Evolutionary conservation across 108 stramenopile genomes (phyloP), one percentile per base, ranked within the genome.

Genomic region (Pseudonitzschia multistriata): DNA sequence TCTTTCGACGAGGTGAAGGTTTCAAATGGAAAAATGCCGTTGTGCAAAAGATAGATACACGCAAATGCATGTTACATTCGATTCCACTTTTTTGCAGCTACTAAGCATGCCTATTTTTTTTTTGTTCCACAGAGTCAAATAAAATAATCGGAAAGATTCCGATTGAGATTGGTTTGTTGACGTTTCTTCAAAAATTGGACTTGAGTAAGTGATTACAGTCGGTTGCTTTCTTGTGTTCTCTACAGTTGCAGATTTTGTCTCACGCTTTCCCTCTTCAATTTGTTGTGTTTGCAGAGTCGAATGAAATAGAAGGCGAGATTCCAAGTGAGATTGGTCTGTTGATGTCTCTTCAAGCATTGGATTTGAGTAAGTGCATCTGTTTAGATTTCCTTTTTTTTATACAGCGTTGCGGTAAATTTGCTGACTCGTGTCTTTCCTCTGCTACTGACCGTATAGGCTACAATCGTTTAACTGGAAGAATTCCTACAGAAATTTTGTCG

Each of bases 401-500:
- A 7, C 7, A 42, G 7, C 10, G 7, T 42, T 7, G 13, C 40
- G 40, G 10, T 42, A 42, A 7, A 13, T 42, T 7, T 42, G 13
- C 40, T 10, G 13, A 42, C 10, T 13, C 40, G 40, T 42, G n/a
- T n/a, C n/a, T n/a, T n/a, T n/a, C n/a, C n/a, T n/a, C n/a, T n/a
- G n/a, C n/a, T n/a, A n/a, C n/a, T n/a, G n/a, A n/a, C n/a, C n/a
- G n/a, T n/a, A n/a, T n/a, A n/a, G n/a, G n/a, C n/a, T n/a, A n/a
- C 40, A 42, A 42, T 13, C 10, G 13, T 42, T 42, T 42, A 42
- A 13, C 40, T n/a, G n/a, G n/a, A 42, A 71, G 31, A 7, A 49
- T 71, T 10, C 70, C 70, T 3, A 33, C 70, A 8, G 59, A 61
- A 14, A 49, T 71, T 61, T 59, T 59, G 31, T n/a, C 30, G 3